These are phyloP conservation scores for Fusarium camptoceras DNA, from an alignment of 2,329 filamentous ascomycete species.

Conservation along the genomic window DNA sequence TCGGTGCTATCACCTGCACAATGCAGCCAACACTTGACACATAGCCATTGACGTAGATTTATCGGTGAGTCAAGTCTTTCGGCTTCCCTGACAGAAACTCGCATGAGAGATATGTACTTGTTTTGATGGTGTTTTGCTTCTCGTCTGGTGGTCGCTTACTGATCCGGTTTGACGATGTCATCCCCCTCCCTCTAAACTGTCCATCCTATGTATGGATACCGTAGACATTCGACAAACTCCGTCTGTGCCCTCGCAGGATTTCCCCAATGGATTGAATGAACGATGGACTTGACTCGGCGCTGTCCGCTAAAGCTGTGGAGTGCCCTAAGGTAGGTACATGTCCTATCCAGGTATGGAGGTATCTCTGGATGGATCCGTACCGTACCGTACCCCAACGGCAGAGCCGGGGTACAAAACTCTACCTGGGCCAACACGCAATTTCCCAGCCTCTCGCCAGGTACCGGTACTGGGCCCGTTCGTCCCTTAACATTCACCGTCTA, in stretches of 20 bases:
- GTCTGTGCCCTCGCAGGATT: slow-evolving; percentile 33
- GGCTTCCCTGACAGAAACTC: neutral
- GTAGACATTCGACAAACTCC: neutral
- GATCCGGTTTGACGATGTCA: slow-evolving; percentile 11
- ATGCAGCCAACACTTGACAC: slow-evolving; percentile 3
- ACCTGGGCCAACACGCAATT: slow-evolving; percentile 41
- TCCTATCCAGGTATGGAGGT: neutral
- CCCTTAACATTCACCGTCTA: slow-evolving; percentile 20
- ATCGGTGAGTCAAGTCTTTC: slow-evolving; percentile 21
- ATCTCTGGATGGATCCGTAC: neutral
- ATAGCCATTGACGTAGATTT: slow-evolving; percentile 30
- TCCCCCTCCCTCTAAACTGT: neutral
- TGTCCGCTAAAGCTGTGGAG: slow-evolving; percentile 43
- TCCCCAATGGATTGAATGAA: slow-evolving; percentile 24
- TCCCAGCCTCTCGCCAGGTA: slow-evolving; percentile 44
- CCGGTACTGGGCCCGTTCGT: slow-evolving; percentile 10
- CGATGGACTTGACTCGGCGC: slow-evolving; percentile 41
- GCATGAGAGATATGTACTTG: neutral
- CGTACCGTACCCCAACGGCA: slow-evolving; percentile 27
- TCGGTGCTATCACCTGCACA: slow-evolving; percentile 28
- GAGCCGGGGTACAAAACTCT: slow-evolving; percentile 39
- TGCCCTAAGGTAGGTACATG: slow-evolving; percentile 10
- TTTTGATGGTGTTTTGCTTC: neutral
- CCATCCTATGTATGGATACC: neutral
- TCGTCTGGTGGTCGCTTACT: slow-evolving; percentile 4